These are phyloP conservation scores for Elaeis oleifera DNA, from an alignment of 202 grass and related monocot species.

Conservation along the genomic window DNA sequence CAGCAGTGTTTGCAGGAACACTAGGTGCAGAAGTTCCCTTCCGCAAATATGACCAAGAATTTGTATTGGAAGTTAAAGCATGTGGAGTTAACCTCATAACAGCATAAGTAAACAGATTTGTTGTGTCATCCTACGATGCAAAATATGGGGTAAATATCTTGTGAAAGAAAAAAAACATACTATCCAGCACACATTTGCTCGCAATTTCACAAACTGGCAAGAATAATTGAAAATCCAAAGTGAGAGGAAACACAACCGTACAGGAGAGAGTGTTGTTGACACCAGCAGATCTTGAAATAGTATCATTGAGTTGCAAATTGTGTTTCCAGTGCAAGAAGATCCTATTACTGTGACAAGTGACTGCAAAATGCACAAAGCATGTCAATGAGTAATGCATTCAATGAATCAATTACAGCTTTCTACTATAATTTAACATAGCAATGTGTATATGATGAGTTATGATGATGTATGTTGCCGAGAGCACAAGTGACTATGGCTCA, in stretches of 20 bases:
- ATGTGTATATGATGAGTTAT: too few species aligned
- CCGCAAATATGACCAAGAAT: conserved; percentile 88
- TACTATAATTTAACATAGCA: too few species aligned
- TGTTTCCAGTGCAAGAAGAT: conserved; percentile 49
- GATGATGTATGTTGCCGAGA: too few species aligned
- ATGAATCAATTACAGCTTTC: neutral
- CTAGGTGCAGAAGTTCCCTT: conserved; percentile 49
- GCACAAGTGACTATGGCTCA: too few species aligned
- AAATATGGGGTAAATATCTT: conserved; percentile 16
- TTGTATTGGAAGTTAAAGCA: conserved; percentile 67
- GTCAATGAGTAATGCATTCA: conserved; percentile 29
- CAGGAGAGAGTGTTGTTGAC: conserved; percentile 70
- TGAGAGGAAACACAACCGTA: conserved; percentile 30
- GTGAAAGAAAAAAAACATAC: conserved; percentile 15
- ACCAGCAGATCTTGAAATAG: conserved; percentile 95
- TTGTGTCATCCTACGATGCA: conserved; percentile 69
- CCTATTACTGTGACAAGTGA: conserved; percentile 73
- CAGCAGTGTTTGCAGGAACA: conserved; percentile 42
- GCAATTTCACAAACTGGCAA: neutral
- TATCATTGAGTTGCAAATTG: conserved; percentile 60
- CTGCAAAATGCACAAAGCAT: conserved; percentile 42
- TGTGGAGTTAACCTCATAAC: conserved; percentile 77
- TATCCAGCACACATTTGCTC: neutral
- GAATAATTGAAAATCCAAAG: conserved; percentile 13
- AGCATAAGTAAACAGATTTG: conserved; percentile 71